Evolutionary conservation across 345 rosid genomes (phyloP).

Genomic region (Murraya paniculata): DNA sequence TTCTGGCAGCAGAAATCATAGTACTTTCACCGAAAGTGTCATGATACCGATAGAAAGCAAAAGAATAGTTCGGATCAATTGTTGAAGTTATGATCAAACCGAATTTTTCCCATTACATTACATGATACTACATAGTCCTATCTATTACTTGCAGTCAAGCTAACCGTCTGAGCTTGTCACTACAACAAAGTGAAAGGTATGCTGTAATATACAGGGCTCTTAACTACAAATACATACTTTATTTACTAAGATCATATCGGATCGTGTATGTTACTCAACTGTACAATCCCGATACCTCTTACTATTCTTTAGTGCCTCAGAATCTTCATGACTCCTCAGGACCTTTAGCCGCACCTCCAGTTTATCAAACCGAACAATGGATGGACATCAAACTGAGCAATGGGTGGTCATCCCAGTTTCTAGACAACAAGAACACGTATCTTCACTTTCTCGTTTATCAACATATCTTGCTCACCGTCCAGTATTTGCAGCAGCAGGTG

Average conservation of each 20-base stretch:
- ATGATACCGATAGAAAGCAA: background rate
- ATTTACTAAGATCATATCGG: constrained; percentile 16
- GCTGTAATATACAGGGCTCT: constrained; percentile 31
- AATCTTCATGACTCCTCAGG: background rate
- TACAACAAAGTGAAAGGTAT: background rate
- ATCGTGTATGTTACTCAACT: constrained; percentile 15
- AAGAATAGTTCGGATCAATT: background rate
- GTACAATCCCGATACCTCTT: constrained; percentile 25
- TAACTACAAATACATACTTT: constrained; percentile 13
- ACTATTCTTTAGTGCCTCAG: constrained; percentile 1
- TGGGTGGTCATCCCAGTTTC: constrained; percentile 7
- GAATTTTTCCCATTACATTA: constrained; percentile 12
- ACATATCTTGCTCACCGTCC: constrained; percentile 25
- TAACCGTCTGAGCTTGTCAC: background rate
- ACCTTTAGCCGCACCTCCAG: constrained; percentile 3
- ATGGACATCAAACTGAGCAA: background rate
- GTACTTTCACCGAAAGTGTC: background rate
- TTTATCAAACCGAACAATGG: background rate
- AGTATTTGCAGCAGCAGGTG: constrained; percentile 30
- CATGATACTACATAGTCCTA: constrained; percentile 5
- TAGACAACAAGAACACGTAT: background rate
- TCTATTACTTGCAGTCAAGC: background rate
- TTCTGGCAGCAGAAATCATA: background rate
- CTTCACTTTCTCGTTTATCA: background rate
- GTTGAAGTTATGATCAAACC: background rate